Evolutionary conservation across 768 basidiomycete species (phyloP), one percentile per base, ranked within the genome.

Genomic region (Austroboletus eburneus): DNA sequence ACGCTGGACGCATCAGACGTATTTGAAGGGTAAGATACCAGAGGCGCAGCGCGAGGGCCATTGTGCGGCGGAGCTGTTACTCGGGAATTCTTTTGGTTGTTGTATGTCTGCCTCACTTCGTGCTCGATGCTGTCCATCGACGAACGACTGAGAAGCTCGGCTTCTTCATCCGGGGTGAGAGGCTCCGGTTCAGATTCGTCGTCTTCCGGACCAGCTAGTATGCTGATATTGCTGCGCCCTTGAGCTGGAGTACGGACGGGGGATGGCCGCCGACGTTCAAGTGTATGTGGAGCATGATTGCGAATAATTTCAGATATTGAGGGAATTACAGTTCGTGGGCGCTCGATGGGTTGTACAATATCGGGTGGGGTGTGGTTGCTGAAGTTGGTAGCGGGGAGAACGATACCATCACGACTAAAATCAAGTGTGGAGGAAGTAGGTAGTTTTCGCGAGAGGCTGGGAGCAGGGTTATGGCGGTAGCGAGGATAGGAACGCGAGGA

Each of bases 271-370:
- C 74, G 67, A 33, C 77, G 23, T 63, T 64, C 80, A 41, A 70
- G 68, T 54, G 77, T 70, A 18, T 69, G 72, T n/a, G 87, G 86
- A 3, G 83, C 81, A 36, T 91, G 81, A 22, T 78, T 78, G 23
- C 85, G 82, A 50, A 93, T 92, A 50, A 93, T 93, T 46, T 93
- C 90, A 33, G 85, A 86, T 61, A 93, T 93, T 13, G 88, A 87
- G 39, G 91, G 90, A 7, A 82, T 78, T 41, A 84, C 61, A 17
- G 69, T 70, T 63, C 79, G 79, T 59, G 57, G 62, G 24, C 59
- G 66, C 39, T 62, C 59, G 37, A 51, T 42, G 30, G 51, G 66
- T 24, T 55, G 57, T 49, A 58, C 42, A 37, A 40, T 43, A 54
- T 42, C 35, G 21, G 44, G 29, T 7, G 52, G 37, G 0, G 51